These are phyloP conservation scores for Plasmodium ovale DNA, from an alignment of 169 alveolate genomes.

Conservation along the genomic window DNA sequence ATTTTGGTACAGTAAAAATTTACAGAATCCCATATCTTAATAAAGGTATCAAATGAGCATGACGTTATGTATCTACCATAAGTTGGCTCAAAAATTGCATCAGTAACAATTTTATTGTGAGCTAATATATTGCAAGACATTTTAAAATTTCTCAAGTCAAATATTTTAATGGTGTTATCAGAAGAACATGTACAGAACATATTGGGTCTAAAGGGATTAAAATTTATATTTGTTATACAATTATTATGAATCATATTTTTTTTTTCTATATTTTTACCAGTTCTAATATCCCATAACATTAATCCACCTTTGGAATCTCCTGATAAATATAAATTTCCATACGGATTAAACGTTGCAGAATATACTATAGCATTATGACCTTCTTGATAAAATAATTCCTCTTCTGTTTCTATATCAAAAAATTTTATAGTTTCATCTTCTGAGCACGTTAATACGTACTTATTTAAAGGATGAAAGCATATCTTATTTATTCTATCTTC, in stretches of 20 bases:
- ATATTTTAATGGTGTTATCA: slow-evolving; percentile 85
- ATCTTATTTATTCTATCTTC: slow-evolving; percentile 83
- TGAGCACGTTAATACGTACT: slow-evolving; percentile 78
- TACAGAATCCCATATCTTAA: slow-evolving; percentile 85
- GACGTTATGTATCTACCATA: slow-evolving; percentile 87
- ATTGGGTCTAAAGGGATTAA: slow-evolving; percentile 84
- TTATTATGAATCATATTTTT: slow-evolving; percentile 81
- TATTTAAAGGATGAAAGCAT: slow-evolving; percentile 82
- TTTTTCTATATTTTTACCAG: slow-evolving; percentile 84
- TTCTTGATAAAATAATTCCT: slow-evolving; percentile 85
- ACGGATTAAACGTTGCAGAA: slow-evolving; percentile 81
- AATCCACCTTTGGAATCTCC: slow-evolving; percentile 86
- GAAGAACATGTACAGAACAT: slow-evolving; percentile 83
- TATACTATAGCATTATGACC: slow-evolving; percentile 84
- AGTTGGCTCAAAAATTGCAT: slow-evolving; percentile 83
- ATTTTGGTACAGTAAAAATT: slow-evolving; percentile 85
- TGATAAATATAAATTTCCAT: slow-evolving; percentile 84
- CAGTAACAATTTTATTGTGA: slow-evolving; percentile 85
- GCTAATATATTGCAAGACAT: slow-evolving; percentile 82
- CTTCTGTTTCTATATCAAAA: slow-evolving; percentile 79
- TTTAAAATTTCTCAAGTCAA: slow-evolving; percentile 82
- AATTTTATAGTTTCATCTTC: slow-evolving; percentile 85
- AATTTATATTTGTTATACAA: slow-evolving; percentile 80
- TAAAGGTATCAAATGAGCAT: slow-evolving; percentile 83
- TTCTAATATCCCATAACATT: slow-evolving; percentile 83